These are phyloP conservation scores for Hyphopichia wangnamkhiaoensis DNA, from an alignment of 1,139 yeast species.

Conservation along the genomic window DNA sequence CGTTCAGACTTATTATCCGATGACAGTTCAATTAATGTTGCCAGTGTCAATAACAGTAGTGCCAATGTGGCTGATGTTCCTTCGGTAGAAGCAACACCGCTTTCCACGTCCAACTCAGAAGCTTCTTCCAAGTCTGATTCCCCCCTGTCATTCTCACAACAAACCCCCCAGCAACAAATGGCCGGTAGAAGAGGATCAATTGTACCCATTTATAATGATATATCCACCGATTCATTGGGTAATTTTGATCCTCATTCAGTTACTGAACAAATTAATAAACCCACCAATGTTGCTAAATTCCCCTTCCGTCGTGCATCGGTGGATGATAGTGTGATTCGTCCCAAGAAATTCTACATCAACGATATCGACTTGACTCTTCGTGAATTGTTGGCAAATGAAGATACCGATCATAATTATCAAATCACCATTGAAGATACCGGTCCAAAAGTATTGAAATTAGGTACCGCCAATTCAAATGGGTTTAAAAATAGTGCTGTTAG, in stretches of 20 bases:
- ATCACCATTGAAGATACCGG: slow-evolving; percentile 92
- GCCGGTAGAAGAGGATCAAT: slow-evolving; percentile 29
- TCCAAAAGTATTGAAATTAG: slow-evolving; percentile 82
- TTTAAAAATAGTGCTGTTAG: slow-evolving; percentile 70
- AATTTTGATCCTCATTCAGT: slow-evolving; percentile 4
- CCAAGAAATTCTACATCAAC: slow-evolving; percentile 65
- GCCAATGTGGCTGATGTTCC: slow-evolving; percentile 2
- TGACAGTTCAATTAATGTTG: neutral
- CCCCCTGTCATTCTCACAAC: neutral
- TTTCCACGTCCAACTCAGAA: neutral
- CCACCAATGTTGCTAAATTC: neutral
- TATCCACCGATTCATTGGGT: slow-evolving; percentile 15
- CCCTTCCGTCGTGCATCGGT: slow-evolving; percentile 59
- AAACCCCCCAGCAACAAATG: neutral
- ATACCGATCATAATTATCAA: slow-evolving; percentile 83
- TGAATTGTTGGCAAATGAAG: slow-evolving; percentile 73
- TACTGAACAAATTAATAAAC: neutral
- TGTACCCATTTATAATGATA: slow-evolving; percentile 31
- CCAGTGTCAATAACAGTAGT: neutral
- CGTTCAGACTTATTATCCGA: slow-evolving; percentile 10
- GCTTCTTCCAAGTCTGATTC: neutral
- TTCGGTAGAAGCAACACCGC: slow-evolving; percentile 8
- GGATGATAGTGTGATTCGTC: slow-evolving; percentile 52
- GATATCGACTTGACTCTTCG: slow-evolving; percentile 75
- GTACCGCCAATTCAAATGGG: slow-evolving; percentile 85